phyloP scores from a whole-genome alignment of 2,329 filamentous ascomycete genomes.

The Cladophialophora yegresii region DNA sequence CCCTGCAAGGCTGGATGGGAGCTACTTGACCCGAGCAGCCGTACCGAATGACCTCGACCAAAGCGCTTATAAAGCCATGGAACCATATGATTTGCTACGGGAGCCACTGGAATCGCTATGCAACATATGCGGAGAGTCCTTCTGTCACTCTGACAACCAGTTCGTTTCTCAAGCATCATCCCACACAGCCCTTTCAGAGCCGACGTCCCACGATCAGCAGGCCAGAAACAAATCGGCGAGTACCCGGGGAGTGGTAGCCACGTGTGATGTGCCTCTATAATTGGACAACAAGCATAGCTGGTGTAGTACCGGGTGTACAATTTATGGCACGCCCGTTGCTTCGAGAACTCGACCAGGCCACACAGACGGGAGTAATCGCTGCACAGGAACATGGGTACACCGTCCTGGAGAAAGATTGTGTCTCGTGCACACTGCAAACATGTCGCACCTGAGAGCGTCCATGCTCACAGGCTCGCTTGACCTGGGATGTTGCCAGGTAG shows the following conservation, averaged over 20 bases:
- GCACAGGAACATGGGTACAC: neutral
- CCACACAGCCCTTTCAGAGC: neutral
- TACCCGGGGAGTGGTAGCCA: slow-evolving; percentile 12
- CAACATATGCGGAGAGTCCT: neutral
- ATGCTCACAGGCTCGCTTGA: neutral
- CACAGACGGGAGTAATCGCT: neutral
- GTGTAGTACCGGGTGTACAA: slow-evolving; percentile 1
- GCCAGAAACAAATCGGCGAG: slow-evolving; percentile 14
- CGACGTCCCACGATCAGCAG: neutral
- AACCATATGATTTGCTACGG: neutral
- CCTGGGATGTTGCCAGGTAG: neutral
- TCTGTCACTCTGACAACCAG: neutral
- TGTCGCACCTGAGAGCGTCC: slow-evolving; percentile 8
- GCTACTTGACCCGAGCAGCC: neutral
- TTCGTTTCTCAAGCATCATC: neutral
- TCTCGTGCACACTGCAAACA: neutral
- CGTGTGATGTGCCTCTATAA: slow-evolving; percentile 4
- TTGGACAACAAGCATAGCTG: slow-evolving; percentile 3
- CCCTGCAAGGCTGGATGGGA: neutral
- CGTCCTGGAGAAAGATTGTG: neutral
- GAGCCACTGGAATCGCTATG: neutral
- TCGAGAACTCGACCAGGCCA: slow-evolving; percentile 14
- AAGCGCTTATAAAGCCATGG: neutral
- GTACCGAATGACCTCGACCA: neutral
- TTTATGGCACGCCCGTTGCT: slow-evolving; percentile 1